Conservation (phyloP, 2,329 filamentous ascomycete species). For the Lasiodiplodia sp. region DNA sequence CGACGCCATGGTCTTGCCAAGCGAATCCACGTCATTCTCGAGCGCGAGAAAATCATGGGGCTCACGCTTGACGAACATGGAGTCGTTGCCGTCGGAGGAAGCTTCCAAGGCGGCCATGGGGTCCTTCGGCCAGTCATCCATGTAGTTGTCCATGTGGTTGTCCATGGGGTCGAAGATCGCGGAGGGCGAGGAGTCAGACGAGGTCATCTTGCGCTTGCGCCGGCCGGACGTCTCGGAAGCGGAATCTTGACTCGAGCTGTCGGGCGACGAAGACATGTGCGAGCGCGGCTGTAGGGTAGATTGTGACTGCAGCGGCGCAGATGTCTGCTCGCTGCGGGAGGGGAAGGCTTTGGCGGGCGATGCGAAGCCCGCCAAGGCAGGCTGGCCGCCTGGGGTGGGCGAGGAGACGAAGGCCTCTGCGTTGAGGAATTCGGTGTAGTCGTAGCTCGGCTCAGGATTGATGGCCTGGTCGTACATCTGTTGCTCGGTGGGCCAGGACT, state of each 20-base stretch:
- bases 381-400: constrained; percentile 12
- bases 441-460: constrained; percentile 10
- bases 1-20: constrained; percentile 57
- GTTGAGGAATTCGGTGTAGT: constrained; percentile 26
- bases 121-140: constrained; percentile 26
- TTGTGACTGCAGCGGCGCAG: constrained; percentile 15
- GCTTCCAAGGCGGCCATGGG: background rate
- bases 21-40: constrained; percentile 48
- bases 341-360: constrained; percentile 25
- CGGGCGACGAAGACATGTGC: constrained; percentile 41
- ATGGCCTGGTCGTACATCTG: constrained; percentile 36
- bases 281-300: constrained; percentile 32
- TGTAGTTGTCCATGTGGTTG: constrained; percentile 22
- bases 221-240: constrained; percentile 50
- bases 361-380: background rate
- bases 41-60: constrained; percentile 30
- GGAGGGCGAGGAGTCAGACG: constrained; percentile 46
- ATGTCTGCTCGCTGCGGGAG: constrained; percentile 16
- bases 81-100: constrained; percentile 32
- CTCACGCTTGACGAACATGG: constrained; percentile 34
- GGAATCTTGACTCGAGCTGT: constrained; percentile 52
- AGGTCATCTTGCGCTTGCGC: constrained; percentile 49
- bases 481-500: constrained; percentile 36
- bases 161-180: constrained; percentile 31
- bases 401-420: constrained; percentile 27